These are phyloP conservation scores for Gillenia trifoliata DNA, from an alignment of 306 rosid genomes.

Conservation along the genomic window DNA sequence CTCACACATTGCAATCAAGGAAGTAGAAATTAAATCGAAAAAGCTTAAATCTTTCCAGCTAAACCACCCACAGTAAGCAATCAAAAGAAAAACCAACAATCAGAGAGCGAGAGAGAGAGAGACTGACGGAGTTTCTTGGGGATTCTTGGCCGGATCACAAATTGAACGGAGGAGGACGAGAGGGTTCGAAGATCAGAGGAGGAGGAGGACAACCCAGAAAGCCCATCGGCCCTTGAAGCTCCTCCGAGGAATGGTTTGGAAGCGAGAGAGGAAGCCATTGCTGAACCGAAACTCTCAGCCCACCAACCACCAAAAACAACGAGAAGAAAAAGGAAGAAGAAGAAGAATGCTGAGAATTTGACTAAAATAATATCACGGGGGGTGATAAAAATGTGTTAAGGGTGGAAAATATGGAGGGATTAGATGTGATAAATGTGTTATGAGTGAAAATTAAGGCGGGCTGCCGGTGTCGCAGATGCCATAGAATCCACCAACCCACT, in stretches of 20 bases:
- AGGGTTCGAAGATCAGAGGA: slow-evolving; percentile 42
- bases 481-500: neutral
- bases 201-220: slow-evolving; percentile 41
- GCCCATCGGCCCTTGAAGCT: slow-evolving; percentile 34
- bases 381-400: neutral
- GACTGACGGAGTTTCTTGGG: slow-evolving; percentile 71
- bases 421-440: neutral
- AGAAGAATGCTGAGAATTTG: neutral
- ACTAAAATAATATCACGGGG: neutral
- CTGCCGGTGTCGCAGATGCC: neutral
- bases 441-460: neutral
- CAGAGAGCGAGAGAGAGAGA: slow-evolving; percentile 18
- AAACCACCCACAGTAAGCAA: neutral
- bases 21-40: neutral
- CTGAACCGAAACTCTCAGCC: neutral
- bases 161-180: slow-evolving; percentile 45
- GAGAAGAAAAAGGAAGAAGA: neutral
- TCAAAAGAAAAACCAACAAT: neutral
- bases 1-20: neutral
- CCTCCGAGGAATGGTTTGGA: slow-evolving; percentile 61
- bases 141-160: slow-evolving; percentile 36
- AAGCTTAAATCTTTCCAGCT: neutral
- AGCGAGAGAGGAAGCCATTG: slow-evolving; percentile 67
- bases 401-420: neutral
- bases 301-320: neutral